Conservation (phyloP, 257 asterid species). For the Lycium ferocissimum region DNA sequence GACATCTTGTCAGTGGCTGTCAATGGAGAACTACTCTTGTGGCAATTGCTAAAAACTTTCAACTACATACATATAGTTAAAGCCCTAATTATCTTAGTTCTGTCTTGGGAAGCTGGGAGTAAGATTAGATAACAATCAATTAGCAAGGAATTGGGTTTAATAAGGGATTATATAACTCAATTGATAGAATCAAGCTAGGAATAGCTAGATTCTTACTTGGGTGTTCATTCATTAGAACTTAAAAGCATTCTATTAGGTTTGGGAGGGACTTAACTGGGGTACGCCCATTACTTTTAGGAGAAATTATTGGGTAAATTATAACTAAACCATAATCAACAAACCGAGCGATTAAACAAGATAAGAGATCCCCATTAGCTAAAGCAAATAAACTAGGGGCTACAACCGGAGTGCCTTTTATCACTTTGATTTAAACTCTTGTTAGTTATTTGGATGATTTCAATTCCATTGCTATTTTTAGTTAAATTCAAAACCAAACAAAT, state of each 20-base stretch:
- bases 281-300: not conserved
- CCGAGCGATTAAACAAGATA: not conserved
- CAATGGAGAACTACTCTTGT: not conserved
- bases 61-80: not conserved
- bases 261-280: constrained; percentile 3
- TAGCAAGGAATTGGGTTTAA: not conserved
- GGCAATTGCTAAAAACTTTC: not conserved
- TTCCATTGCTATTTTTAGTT: not conserved
- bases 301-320: not conserved
- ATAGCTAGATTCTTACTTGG: constrained; percentile 20
- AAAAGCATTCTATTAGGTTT: not conserved
- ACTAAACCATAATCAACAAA: constrained; percentile 13
- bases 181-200: not conserved
- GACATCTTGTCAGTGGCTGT: constrained; percentile 9
- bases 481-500: not conserved
- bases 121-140: not conserved
- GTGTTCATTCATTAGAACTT: not conserved
- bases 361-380: constrained; percentile 10
- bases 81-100: constrained; percentile 9
- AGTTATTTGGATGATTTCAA: not conserved
- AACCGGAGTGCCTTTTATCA: not conserved
- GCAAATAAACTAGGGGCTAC: constrained; percentile 3
- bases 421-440: not conserved
- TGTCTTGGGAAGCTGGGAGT: not conserved
- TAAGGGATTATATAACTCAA: not conserved